Evolutionary conservation across 2,329 filamentous ascomycete genomes (phyloP).

Genomic region (Xylariaceae sp.): DNA sequence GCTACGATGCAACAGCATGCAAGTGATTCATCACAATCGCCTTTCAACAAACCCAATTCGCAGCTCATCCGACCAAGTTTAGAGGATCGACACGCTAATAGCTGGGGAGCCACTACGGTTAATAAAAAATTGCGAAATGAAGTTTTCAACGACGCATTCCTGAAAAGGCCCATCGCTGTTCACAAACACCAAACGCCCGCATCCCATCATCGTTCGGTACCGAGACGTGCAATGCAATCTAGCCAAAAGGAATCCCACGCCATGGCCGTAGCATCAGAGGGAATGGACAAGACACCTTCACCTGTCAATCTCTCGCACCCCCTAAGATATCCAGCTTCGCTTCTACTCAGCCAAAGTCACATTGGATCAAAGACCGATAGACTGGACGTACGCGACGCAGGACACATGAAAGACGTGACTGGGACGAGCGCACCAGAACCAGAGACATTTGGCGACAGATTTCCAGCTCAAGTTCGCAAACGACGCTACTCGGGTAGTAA

Average conservation of each 20-base stretch:
- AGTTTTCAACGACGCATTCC: slow-evolving; percentile 88
- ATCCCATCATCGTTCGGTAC: slow-evolving; percentile 61
- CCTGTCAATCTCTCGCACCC: slow-evolving; percentile 18
- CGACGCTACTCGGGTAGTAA: slow-evolving; percentile 87
- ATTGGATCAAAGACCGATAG: slow-evolving; percentile 28
- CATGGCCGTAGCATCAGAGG: slow-evolving; percentile 12
- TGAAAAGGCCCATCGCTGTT: slow-evolving; percentile 77
- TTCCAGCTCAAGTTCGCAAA: slow-evolving; percentile 48
- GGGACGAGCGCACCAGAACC: slow-evolving; percentile 65
- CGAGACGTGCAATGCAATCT: slow-evolving; percentile 48
- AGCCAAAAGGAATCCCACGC: slow-evolving; percentile 45
- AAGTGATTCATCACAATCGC: slow-evolving; percentile 16
- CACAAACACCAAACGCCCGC: slow-evolving; percentile 70
- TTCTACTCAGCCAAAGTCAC: slow-evolving; percentile 36
- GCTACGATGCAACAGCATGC: slow-evolving; percentile 26
- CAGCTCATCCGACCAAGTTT: slow-evolving; percentile 39
- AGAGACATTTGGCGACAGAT: slow-evolving; percentile 49
- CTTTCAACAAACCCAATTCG: slow-evolving; percentile 11
- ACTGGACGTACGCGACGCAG: slow-evolving; percentile 35
- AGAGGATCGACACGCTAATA: slow-evolving; percentile 58
- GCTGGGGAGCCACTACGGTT: slow-evolving; percentile 89
- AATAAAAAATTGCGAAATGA: slow-evolving; percentile 86
- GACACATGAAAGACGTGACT: slow-evolving; percentile 52
- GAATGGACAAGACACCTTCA: slow-evolving; percentile 3
- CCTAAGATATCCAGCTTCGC: slow-evolving; percentile 21